Conservation (phyloP, 2,329 filamentous ascomycete genomes). For the Phialemonium atrogriseum region DNA sequence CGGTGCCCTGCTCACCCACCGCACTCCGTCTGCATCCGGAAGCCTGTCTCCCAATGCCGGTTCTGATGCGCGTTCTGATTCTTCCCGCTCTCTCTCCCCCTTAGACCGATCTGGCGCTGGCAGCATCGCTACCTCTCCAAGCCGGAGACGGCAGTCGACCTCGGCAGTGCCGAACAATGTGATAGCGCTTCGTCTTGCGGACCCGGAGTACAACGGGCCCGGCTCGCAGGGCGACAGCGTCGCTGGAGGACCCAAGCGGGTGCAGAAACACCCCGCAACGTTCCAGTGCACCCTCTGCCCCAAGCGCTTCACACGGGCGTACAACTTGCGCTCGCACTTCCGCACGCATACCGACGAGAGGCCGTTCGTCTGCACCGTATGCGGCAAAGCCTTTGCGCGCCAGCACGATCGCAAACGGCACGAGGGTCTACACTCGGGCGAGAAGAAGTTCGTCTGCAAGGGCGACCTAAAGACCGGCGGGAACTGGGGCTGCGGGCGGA, state of each 20-base stretch:
- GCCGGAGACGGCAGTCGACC: slow-evolving; percentile 52
- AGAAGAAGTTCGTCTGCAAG: slow-evolving; percentile 98
- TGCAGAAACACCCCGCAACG: slow-evolving; percentile 94
- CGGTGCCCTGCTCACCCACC: slow-evolving; percentile 30
- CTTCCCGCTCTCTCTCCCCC: slow-evolving; percentile 50
- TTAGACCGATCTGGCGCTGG: slow-evolving; percentile 40
- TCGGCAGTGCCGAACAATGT: slow-evolving; percentile 54
- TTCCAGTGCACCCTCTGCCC: slow-evolving; percentile 93
- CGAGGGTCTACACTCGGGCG: slow-evolving; percentile 89
- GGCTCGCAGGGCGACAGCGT: slow-evolving; percentile 42
- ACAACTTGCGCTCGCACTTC: slow-evolving; percentile 90
- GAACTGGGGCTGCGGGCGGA: slow-evolving; percentile 85
- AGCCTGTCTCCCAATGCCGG: slow-evolving; percentile 43
- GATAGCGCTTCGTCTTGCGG: slow-evolving; percentile 82
- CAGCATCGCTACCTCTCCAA: slow-evolving; percentile 27
- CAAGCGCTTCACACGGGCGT: slow-evolving; percentile 92
- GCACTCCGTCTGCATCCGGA: slow-evolving; percentile 24
- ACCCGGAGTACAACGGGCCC: slow-evolving; percentile 71
- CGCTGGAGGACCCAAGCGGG: slow-evolving; percentile 59
- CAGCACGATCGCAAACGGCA: slow-evolving; percentile 97
- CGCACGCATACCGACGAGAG: slow-evolving; percentile 96
- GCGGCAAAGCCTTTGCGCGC: slow-evolving; percentile 92
- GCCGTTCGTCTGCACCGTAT: slow-evolving; percentile 94
- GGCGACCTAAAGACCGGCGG: slow-evolving; percentile 77
- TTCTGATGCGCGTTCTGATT: slow-evolving; percentile 36